Percentiles rank a stretch among this genome's conserved stretches.
phyloP scores from a whole-genome alignment of 805 yeast genomes.

The Lipomyces orientalis region DNA sequence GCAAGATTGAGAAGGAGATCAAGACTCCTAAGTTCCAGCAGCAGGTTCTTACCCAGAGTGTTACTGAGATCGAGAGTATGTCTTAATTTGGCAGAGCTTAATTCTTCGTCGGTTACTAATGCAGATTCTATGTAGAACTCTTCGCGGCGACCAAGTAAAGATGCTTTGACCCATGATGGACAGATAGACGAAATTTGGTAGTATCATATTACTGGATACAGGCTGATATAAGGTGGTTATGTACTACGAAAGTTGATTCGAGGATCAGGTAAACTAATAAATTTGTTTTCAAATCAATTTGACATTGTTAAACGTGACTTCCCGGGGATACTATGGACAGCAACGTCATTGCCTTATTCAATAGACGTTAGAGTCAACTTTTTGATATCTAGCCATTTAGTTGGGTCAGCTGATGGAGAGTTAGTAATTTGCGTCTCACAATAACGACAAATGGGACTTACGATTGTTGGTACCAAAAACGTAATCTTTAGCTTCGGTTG shows the following conservation, averaged over 20 bases:
- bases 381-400: neutral
- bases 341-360: neutral
- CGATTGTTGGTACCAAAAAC: constrained; percentile 3
- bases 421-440: neutral
- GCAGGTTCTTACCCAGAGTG: constrained; percentile 85
- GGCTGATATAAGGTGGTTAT: neutral
- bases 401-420: constrained; percentile 1
- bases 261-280: neutral
- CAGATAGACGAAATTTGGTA: neutral
- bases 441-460: neutral
- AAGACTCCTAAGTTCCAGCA: constrained; percentile 92
- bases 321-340: neutral
- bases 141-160: constrained; percentile 31
- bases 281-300: neutral
- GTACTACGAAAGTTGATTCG: neutral
- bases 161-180: neutral
- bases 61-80: constrained; percentile 87
- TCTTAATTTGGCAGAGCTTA: constrained; percentile 45
- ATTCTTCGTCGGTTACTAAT: neutral
- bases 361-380: neutral
- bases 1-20: constrained; percentile 86
- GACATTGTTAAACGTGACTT: neutral
- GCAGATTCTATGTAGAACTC: constrained; percentile 17
- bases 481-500: constrained; percentile 15
- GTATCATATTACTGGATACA: neutral